Evolutionary conservation across 2,329 filamentous ascomycete species (phyloP).

Genomic region (Basipetospora chlamydospora): DNA sequence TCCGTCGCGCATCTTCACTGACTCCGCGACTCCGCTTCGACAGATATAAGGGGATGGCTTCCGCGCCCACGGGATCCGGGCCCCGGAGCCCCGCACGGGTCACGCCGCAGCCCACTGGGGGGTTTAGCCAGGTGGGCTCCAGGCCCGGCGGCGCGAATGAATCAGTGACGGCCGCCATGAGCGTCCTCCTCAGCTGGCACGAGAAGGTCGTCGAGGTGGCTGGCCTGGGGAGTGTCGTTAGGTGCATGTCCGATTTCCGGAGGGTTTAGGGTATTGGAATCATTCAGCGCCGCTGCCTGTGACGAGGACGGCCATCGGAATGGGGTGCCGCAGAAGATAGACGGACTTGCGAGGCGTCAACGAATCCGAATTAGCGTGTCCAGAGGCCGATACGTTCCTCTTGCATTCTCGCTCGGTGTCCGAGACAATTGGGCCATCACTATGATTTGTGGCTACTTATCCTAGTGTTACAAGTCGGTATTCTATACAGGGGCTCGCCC

Average conservation of each 20-base stretch:
- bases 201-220: conserved; percentile 95
- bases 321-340: no score
- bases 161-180: conserved; percentile 80
- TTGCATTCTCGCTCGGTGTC: no score
- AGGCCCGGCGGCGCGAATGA: conserved; percentile 40
- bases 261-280: conserved; percentile 34
- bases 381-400: no score
- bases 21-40: no score
- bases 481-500: no score
- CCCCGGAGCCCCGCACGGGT: conserved; percentile 27
- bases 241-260: conserved; percentile 92
- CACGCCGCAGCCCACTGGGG: conserved; percentile 61
- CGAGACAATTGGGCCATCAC: no score
- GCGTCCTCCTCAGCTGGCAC: conserved; percentile 93
- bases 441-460: no score
- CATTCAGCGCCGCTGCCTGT: neutral
- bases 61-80: conserved; percentile 26
- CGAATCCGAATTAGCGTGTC: no score
- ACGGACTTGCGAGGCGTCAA: no score
- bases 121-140: conserved; percentile 66
- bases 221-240: conserved; percentile 77
- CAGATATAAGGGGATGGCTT: conserved; percentile 83
- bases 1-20: neutral
- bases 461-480: no score
- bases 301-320: no score